Evolutionary conservation across 2,329 filamentous ascomycete species (phyloP).

Genomic region (Phialophora expanda): DNA sequence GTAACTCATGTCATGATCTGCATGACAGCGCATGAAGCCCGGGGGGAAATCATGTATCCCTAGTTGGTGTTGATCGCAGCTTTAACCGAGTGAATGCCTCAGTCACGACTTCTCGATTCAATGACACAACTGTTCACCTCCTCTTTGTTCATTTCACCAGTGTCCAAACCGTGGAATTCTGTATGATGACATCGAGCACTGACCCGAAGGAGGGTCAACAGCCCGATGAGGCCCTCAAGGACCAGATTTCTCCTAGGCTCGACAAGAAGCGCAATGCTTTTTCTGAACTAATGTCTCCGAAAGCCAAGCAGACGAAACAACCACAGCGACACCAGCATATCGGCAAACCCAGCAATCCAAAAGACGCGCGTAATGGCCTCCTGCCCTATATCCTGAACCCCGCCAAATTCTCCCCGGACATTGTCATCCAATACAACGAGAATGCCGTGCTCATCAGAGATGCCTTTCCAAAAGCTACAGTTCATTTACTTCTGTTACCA

Average conservation of each 20-base stretch:
- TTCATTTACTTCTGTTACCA: slow-evolving; percentile 88
- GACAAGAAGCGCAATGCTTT: slow-evolving; percentile 43
- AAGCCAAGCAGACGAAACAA: slow-evolving; percentile 47
- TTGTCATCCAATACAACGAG: slow-evolving; percentile 68
- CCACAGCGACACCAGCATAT: slow-evolving; percentile 26
- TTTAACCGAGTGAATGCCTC: background rate
- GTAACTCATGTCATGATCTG: background rate
- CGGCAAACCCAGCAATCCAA: slow-evolving; percentile 27
- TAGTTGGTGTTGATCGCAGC: background rate
- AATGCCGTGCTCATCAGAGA: slow-evolving; percentile 80
- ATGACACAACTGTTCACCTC: background rate
- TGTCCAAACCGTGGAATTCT: background rate
- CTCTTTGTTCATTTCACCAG: background rate
- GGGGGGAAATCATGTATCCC: background rate
- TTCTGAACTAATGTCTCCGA: slow-evolving; percentile 61
- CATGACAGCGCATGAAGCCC: background rate
- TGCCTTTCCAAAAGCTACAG: slow-evolving; percentile 79
- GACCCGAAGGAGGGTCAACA: background rate
- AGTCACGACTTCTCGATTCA: background rate
- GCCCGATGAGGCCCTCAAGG: slow-evolving; percentile 1
- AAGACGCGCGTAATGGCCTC: slow-evolving; percentile 48
- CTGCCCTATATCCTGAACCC: slow-evolving; percentile 70
- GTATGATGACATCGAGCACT: slow-evolving; percentile 2
- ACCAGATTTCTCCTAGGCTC: background rate
- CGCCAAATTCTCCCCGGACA: slow-evolving; percentile 62